Evolutionary conservation across 768 basidiomycete species (phyloP), one percentile per base, ranked within the genome.

Genomic region (Pisolithus tinctorius): DNA sequence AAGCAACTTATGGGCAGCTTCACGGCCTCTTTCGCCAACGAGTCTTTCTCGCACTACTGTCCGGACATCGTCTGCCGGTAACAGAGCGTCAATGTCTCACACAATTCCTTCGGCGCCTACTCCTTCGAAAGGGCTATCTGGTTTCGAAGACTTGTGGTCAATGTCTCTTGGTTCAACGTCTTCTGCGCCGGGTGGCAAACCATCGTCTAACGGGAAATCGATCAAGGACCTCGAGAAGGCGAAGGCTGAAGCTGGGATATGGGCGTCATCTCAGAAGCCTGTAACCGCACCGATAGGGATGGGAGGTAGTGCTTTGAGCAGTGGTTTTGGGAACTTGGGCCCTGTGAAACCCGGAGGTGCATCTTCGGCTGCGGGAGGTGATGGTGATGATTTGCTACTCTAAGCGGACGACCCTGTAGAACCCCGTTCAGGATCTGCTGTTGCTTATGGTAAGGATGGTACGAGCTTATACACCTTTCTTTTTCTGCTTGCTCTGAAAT

Each of bases 221-320:
- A 94, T 95, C 62, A 87, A 87, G 68, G 93, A 92, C 61, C 64
- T 96, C 56, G 88, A 91, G 71, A 84, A 81, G 70, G 93, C 95
- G 72, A 93, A 93, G 73, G 78, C 83, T 3, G 79, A 78, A 63
- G 82, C 84, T 20, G 81, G 80, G 9, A 78, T 96, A 31, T 96
- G 93, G 93, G 89, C 59, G 0, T 59, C 65, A 1, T 54, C 65
- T 14, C 66, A 65, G 46, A 67, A 55, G 42, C 55, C 62, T n/a
- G 51, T 56, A 11, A 44, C 52, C 45, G 49, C 56, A 37, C 30
- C 52, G 6, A 54, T 53, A 49, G 57, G 42, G 45, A 49, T 51
- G 50, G 57, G 55, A 20, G 20, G 20, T 13, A 20, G 23, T n/a
- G 11, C 23, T 23, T 34, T 49, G 38, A 55, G 56, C 5, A 60